Conservation (phyloP, 2,329 filamentous ascomycete genomes). For the Samsoniella hepiali region DNA sequence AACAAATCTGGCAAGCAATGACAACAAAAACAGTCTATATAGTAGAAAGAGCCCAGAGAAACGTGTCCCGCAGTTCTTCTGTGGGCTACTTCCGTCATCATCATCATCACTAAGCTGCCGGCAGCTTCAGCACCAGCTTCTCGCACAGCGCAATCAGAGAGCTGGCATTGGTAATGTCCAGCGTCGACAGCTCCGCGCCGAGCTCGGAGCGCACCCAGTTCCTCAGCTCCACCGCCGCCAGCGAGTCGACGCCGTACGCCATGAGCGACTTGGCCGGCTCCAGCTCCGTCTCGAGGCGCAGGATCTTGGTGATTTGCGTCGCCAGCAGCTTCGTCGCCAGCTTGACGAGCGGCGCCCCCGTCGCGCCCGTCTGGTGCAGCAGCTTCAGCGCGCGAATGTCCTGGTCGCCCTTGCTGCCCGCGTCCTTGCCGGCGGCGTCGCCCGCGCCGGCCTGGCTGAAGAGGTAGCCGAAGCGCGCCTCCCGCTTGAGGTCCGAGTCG, state of each 20-base stretch:
- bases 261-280: constrained; percentile 26
- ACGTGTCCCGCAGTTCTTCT: no score
- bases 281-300: constrained; percentile 27
- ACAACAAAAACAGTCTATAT: no score
- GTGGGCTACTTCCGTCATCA: not conserved
- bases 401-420: constrained; percentile 16
- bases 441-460: constrained; percentile 12
- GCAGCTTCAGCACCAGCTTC: constrained; percentile 24
- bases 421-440: constrained; percentile 11
- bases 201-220: constrained; percentile 28
- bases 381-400: constrained; percentile 21
- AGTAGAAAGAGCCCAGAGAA: no score
- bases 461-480: constrained; percentile 27
- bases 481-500: constrained; percentile 25
- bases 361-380: constrained; percentile 16
- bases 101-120: not conserved
- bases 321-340: constrained; percentile 24
- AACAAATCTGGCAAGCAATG: no score
- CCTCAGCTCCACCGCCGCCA: constrained; percentile 31
- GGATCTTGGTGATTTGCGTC: constrained; percentile 25
- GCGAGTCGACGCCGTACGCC: constrained; percentile 30
- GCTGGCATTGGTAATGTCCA: constrained; percentile 30
- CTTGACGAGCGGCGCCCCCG: constrained; percentile 19
- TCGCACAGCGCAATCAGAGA: constrained; percentile 27
- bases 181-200: constrained; percentile 25